These are phyloP conservation scores for Colletotrichum scovillei DNA, from an alignment of 2,329 filamentous ascomycete species.

Conservation along the genomic window DNA sequence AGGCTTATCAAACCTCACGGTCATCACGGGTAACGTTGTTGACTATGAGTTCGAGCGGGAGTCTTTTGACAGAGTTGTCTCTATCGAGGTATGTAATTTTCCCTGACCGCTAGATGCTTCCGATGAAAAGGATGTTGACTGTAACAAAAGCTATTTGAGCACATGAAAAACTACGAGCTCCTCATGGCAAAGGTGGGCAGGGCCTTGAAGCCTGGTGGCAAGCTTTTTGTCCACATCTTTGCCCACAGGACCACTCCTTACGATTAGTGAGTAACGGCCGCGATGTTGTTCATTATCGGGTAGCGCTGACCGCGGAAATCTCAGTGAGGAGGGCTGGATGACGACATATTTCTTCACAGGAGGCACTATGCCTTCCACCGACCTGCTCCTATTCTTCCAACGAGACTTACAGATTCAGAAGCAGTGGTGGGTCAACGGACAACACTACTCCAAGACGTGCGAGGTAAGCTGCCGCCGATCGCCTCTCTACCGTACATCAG, in stretches of 20 bases:
- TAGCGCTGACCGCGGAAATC: not conserved
- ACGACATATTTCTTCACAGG: constrained; percentile 79
- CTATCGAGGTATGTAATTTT: constrained; percentile 61
- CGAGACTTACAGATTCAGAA: constrained; percentile 66
- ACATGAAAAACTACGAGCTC: constrained; percentile 81
- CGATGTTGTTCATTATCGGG: not conserved
- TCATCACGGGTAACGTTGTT: constrained; percentile 75
- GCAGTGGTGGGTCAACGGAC: constrained; percentile 79
- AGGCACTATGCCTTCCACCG: constrained; percentile 77
- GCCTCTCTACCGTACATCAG: not conserved
- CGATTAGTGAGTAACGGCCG: constrained; percentile 58
- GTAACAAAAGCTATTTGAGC: constrained; percentile 71
- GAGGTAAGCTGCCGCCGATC: constrained; percentile 59
- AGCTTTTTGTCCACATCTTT: constrained; percentile 78
- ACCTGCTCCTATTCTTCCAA: constrained; percentile 76
- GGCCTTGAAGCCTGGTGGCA: constrained; percentile 70
- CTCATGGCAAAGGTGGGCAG: constrained; percentile 72
- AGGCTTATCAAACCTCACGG: constrained; percentile 68
- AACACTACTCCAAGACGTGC: constrained; percentile 76
- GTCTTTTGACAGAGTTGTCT: constrained; percentile 73
- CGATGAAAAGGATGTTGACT: not conserved
- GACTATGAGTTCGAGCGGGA: constrained; percentile 71
- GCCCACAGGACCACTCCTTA: constrained; percentile 73
- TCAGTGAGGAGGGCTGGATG: constrained; percentile 75
- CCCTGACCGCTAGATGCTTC: not conserved